Percentiles rank a stretch among this genome's conserved stretches.
These are phyloP conservation scores for Russula virescens DNA, from an alignment of 768 basidiomycete genomes.

Conservation along the genomic window DNA sequence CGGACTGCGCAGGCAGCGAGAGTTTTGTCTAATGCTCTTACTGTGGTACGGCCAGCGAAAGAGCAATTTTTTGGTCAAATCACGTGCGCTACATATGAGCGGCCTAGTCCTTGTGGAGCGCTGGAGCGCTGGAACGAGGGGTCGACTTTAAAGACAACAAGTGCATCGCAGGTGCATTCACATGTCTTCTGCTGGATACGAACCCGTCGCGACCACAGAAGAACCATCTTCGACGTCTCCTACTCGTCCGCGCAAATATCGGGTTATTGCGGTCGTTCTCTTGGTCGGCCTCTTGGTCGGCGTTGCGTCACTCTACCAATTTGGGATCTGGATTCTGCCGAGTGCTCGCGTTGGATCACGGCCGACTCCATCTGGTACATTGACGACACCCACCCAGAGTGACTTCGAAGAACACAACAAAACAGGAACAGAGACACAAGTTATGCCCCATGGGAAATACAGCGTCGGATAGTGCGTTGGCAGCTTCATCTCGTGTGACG, in stretches of 20 bases:
- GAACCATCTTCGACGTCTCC: neutral
- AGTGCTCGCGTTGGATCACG: neutral
- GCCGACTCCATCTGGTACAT: neutral
- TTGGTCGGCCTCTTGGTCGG: slow-evolving; percentile 5
- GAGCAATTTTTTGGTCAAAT: neutral
- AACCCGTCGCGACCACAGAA: slow-evolving; percentile 17
- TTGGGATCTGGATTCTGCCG: slow-evolving; percentile 20
- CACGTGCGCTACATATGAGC: slow-evolving; percentile 1
- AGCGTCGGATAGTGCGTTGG: slow-evolving; percentile 74
- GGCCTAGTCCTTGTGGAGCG: no score
- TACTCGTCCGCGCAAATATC: slow-evolving; percentile 5
- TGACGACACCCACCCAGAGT: neutral
- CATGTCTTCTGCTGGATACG: slow-evolving; percentile 15
- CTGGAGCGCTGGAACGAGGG: neutral
- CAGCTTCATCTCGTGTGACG: neutral
- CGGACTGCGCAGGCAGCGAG: neutral
- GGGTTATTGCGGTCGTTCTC: slow-evolving; percentile 6
- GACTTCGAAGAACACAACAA: slow-evolving; percentile 9
- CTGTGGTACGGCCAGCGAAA: no score
- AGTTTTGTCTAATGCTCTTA: neutral
- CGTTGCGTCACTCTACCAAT: slow-evolving; percentile 20
- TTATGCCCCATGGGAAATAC: slow-evolving; percentile 48
- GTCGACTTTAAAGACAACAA: neutral
- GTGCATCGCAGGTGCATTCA: neutral
- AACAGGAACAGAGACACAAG: slow-evolving; percentile 23